Percentiles rank a stretch among this genome's conserved stretches.
These are phyloP conservation scores for Lignosus rhinocerotis DNA, from an alignment of 1,284 basidiomycete species.

Conservation along the genomic window DNA sequence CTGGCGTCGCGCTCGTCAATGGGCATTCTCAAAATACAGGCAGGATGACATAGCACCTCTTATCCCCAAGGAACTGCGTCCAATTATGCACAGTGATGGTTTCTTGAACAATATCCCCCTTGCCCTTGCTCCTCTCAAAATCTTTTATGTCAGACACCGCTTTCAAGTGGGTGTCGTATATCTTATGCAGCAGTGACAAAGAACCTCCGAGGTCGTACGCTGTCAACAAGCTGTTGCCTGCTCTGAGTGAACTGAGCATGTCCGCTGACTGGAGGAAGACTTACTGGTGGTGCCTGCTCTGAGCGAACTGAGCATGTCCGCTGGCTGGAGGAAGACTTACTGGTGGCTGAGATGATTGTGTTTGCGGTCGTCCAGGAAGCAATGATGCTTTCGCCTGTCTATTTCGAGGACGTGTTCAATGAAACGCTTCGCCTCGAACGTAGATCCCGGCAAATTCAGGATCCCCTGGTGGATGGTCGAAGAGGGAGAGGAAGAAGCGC, in stretches of 20 bases:
- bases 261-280: conserved; percentile 15
- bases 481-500: no score
- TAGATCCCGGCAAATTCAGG: conserved; percentile 51
- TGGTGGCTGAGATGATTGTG: conserved; percentile 71
- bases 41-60: conserved; percentile 41
- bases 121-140: conserved; percentile 35
- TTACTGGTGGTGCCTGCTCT: conserved; percentile 43
- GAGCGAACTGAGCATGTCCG: background rate
- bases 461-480: conserved; percentile 41
- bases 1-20: conserved; percentile 27
- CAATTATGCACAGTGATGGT: conserved; percentile 51
- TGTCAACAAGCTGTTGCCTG: conserved; percentile 49
- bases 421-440: conserved; percentile 45
- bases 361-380: conserved; percentile 52
- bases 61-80: conserved; percentile 53
- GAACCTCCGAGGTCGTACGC: conserved; percentile 68
- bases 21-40: conserved; percentile 45
- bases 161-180: conserved; percentile 46
- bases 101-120: conserved; percentile 37
- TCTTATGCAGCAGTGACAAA: conserved; percentile 49
- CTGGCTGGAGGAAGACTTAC: conserved; percentile 31
- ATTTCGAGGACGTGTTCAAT: conserved; percentile 51
- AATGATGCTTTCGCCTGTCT: conserved; percentile 59
- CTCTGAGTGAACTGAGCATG: background rate
- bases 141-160: conserved; percentile 47